Evolutionary conservation across 345 rosid species (phyloP).

Genomic region (Atalantia buxifolia): DNA sequence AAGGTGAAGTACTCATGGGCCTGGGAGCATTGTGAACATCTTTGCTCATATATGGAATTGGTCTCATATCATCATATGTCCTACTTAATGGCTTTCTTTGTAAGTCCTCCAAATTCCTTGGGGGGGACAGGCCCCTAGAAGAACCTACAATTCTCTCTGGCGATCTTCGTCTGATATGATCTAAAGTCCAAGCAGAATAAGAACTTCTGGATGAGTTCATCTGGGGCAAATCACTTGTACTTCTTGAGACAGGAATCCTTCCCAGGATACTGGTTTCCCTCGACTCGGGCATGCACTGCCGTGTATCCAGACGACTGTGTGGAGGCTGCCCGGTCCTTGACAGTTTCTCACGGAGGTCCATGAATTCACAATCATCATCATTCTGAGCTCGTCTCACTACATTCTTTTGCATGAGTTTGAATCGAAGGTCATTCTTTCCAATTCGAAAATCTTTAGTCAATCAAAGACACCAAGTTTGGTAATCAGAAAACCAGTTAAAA

Average conservation of each 20-base stretch:
- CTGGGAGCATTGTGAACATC: slow-evolving; percentile 53
- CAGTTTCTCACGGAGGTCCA: slow-evolving; percentile 81
- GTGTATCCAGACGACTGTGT: slow-evolving; percentile 28
- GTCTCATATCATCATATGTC: slow-evolving; percentile 54
- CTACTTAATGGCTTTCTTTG: slow-evolving; percentile 51
- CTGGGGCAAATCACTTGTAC: slow-evolving; percentile 42
- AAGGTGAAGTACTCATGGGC: slow-evolving; percentile 42
- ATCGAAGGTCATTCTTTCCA: slow-evolving; percentile 74
- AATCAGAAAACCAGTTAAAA: slow-evolving; percentile 26
- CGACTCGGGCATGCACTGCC: slow-evolving; percentile 42
- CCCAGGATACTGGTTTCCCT: slow-evolving; percentile 40
- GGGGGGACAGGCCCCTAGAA: slow-evolving; percentile 67
- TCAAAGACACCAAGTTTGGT: slow-evolving; percentile 35
- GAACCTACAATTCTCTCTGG: slow-evolving; percentile 51
- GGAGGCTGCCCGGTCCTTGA: slow-evolving; percentile 52
- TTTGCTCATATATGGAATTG: slow-evolving; percentile 51
- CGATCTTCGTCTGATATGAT: slow-evolving; percentile 65
- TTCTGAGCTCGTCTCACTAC: slow-evolving; percentile 42
- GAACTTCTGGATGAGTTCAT: slow-evolving; percentile 49
- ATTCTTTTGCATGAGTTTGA: slow-evolving; percentile 72
- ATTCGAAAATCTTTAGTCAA: slow-evolving; percentile 51
- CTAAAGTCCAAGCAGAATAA: slow-evolving; percentile 64
- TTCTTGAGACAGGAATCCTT: slow-evolving; percentile 51
- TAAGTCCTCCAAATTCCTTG: slow-evolving; percentile 43
- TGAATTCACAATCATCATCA: slow-evolving; percentile 37